Conservation (phyloP, 805 yeast genomes). For the Metschnikowia koreensis region DNA sequence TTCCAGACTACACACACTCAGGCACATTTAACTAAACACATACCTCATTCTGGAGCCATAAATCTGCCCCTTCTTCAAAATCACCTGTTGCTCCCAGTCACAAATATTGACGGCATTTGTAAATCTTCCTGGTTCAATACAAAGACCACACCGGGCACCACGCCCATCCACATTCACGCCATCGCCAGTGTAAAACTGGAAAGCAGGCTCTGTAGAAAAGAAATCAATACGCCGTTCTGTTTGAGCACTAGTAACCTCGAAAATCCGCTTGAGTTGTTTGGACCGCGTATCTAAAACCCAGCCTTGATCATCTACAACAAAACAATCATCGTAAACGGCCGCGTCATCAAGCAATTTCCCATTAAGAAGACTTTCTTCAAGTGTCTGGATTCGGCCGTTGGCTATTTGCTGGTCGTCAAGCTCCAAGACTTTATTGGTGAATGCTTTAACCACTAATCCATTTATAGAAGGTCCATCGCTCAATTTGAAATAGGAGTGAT, state of each 20-base stretch:
- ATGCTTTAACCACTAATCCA: conserved; percentile 33
- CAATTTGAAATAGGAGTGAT: conserved; percentile 62
- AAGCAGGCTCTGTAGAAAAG: conserved; percentile 61
- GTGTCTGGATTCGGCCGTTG: conserved; percentile 40
- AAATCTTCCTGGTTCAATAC: conserved; percentile 61
- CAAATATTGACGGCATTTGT: conserved; percentile 50
- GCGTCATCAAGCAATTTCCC: conserved; percentile 3
- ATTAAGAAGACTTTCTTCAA: conserved; percentile 24
- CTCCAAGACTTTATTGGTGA: conserved; percentile 40
- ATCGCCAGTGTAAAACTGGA: conserved; percentile 66
- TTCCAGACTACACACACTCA: neutral
- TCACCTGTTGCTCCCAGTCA: conserved; percentile 50
- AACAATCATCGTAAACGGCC: conserved; percentile 43
- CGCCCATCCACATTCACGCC: conserved; percentile 36
- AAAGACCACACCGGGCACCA: conserved; percentile 51
- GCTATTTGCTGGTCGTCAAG: conserved; percentile 41
- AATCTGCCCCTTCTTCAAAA: conserved; percentile 44
- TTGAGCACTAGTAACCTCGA: conserved; percentile 46
- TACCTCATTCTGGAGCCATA: conserved; percentile 51
- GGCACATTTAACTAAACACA: conserved; percentile 5
- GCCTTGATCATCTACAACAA: conserved; percentile 41
- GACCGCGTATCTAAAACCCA: conserved; percentile 48
- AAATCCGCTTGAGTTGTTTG: conserved; percentile 31
- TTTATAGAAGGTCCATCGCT: conserved; percentile 28
- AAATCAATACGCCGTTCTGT: conserved; percentile 43